Conservation (phyloP, 257 asterid species). For the Jaltomata sinuosa region DNA sequence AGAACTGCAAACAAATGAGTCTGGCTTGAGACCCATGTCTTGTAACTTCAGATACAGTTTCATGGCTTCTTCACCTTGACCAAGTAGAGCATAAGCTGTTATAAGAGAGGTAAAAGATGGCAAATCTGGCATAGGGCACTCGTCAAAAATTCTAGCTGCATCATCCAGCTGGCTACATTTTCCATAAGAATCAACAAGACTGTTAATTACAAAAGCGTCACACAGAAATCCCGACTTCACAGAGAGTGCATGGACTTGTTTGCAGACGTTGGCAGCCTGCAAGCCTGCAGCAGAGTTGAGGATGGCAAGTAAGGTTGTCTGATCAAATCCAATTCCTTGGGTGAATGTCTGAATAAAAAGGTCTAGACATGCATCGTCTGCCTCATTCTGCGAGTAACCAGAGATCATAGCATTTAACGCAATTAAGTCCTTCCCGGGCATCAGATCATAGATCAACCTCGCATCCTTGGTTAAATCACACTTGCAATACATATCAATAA, state of each 20-base stretch:
- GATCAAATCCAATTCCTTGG: neutral
- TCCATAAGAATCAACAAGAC: constrained; percentile 3
- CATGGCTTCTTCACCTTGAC: neutral
- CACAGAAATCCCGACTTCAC: neutral
- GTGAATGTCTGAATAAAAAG: neutral
- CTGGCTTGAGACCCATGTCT: neutral
- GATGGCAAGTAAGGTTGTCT: neutral
- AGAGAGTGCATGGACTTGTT: neutral
- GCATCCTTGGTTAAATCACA: neutral
- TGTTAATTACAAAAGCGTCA: neutral
- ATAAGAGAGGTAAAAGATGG: constrained; percentile 5
- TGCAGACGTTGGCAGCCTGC: neutral
- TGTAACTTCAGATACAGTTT: neutral
- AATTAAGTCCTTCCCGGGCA: neutral
- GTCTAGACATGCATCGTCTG: neutral
- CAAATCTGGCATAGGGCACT: neutral
- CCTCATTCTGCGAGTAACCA: neutral
- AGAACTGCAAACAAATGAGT: neutral
- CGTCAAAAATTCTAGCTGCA: neutral
- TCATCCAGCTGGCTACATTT: neutral
- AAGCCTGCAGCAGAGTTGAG: neutral
- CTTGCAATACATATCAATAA: constrained; percentile 1
- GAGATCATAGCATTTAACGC: neutral
- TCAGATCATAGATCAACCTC: constrained; percentile 2
- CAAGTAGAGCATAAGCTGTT: neutral